Evolutionary conservation across 2,329 filamentous ascomycete species (phyloP).

Genomic region (Bisporella sp.): DNA sequence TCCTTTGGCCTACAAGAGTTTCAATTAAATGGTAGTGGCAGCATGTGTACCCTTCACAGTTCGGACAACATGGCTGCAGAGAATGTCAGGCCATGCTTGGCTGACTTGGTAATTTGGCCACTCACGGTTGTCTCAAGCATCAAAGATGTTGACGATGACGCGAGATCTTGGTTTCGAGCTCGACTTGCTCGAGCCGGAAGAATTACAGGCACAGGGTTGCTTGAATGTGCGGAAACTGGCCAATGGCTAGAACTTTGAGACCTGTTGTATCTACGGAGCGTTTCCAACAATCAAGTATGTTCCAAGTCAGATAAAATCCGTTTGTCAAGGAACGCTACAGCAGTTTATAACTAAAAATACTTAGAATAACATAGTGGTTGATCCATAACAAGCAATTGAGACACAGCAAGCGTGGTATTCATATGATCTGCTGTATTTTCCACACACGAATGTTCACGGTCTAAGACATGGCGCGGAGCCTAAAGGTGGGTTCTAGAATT

Average conservation of each 20-base stretch:
- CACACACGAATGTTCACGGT: too few species aligned
- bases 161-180: constrained; percentile 17
- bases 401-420: too few species aligned
- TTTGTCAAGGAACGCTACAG: too few species aligned
- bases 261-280: too few species aligned
- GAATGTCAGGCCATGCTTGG: constrained; percentile 14
- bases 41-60: background rate
- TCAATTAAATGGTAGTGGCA: constrained; percentile 7
- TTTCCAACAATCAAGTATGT: too few species aligned
- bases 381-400: too few species aligned
- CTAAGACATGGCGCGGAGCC: too few species aligned
- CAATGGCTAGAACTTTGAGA: background rate
- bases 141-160: constrained; percentile 7
- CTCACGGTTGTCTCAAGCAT: constrained; percentile 18
- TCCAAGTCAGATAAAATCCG: too few species aligned
- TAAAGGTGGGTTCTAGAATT: too few species aligned
- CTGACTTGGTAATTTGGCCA: constrained; percentile 12
- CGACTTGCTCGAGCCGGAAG: constrained; percentile 17
- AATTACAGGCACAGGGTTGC: constrained; percentile 13
- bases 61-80: constrained; percentile 2
- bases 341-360: too few species aligned
- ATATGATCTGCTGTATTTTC: too few species aligned
- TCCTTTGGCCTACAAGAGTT: constrained; percentile 6
- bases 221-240: constrained; percentile 11
- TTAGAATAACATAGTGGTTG: too few species aligned